Evolutionary conservation across 139 green algal genomes (phyloP), one percentile per base, ranked within the genome.

Genomic region (Ettlia oleoabundans): DNA sequence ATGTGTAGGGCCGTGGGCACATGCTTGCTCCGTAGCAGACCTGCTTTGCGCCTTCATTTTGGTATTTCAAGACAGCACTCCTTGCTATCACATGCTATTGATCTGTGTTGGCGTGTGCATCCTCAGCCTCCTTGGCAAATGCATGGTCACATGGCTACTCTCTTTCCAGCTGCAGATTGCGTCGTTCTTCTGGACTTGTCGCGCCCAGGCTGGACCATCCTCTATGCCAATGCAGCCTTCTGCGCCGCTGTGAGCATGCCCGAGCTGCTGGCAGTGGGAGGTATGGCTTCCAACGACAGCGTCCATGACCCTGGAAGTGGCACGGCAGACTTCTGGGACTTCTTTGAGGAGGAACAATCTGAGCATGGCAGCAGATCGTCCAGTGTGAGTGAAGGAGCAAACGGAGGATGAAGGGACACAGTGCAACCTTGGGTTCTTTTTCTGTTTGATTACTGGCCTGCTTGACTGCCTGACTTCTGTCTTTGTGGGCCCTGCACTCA

Each of bases 171-270:
- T 40, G 89, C 83, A 58, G 92, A 96, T 76, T 93, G 87, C 61
- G 90, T 97, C 74, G 90, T 97, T 83, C 73, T 97, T 40, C 67
- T 87, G 37, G 88, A 96, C 86, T 82, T 91, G 52, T 86, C 84
- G 22, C 53, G 82, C 32, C 51, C 43, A 6, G 47, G 67, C 1
- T 96, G 93, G 91, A 83, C 83, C 74, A 85, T 97, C 26, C 61
- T 93, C 53, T 97, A 28, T 55, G 83, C 88, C 51, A 96, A 97
- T 82, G 89, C 94, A 38, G 89, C 92, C 0, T 96, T 58, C 9
- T 15, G 7, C 3, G 41, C 68, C 0, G 40, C 68, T 28, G n/a
- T n/a, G 19, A 41, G n/a, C 26, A 26, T 61, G 42, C 13, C 4
- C 2, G 9, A 61, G 24, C 41, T 58, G 69, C 42, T 63, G 10